Evolutionary conservation across 2,329 filamentous ascomycete species (phyloP).

Genomic region (Aspergillus spinulosporus): DNA sequence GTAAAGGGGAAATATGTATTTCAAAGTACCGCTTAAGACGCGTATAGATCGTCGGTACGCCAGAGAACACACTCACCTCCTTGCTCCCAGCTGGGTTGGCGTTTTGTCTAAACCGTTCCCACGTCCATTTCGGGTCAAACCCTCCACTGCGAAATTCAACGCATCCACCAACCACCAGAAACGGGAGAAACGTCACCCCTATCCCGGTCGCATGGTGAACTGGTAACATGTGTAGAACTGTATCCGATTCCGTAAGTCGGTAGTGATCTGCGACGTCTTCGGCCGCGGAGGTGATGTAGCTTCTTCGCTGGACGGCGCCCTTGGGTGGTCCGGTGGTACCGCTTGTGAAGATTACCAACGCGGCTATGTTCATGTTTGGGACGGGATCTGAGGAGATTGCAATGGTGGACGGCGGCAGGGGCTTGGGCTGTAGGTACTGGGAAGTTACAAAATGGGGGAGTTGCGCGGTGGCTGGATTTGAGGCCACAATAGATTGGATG

Average conservation of each 20-base stretch:
- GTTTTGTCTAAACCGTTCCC: slow-evolving; percentile 35
- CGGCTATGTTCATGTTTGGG: slow-evolving; percentile 33
- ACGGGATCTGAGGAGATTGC: slow-evolving; percentile 32
- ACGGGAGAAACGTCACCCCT: slow-evolving; percentile 46
- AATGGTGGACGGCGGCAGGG: slow-evolving; percentile 11
- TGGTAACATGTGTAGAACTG: slow-evolving; percentile 48
- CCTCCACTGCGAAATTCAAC: slow-evolving; percentile 48
- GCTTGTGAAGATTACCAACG: slow-evolving; percentile 41
- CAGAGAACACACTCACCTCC: slow-evolving; percentile 47
- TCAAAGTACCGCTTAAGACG: slow-evolving; percentile 47
- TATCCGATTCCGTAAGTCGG: slow-evolving; percentile 31
- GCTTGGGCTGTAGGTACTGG: neutral
- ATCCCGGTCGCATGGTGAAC: slow-evolving; percentile 51
- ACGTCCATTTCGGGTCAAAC: slow-evolving; percentile 45
- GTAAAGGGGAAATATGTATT: slow-evolving; percentile 30
- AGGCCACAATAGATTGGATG: neutral
- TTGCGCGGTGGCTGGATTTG: neutral
- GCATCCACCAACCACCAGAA: slow-evolving; percentile 46
- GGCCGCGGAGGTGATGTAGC: slow-evolving; percentile 30
- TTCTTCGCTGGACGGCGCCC: slow-evolving; percentile 42
- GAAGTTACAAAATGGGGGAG: neutral
- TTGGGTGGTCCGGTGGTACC: slow-evolving; percentile 40
- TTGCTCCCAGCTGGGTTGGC: slow-evolving; percentile 38
- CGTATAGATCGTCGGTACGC: slow-evolving; percentile 52
- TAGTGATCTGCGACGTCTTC: slow-evolving; percentile 40